Evolutionary conservation across 2,329 filamentous ascomycete species (phyloP).

Genomic region (Botryotinia globosa): DNA sequence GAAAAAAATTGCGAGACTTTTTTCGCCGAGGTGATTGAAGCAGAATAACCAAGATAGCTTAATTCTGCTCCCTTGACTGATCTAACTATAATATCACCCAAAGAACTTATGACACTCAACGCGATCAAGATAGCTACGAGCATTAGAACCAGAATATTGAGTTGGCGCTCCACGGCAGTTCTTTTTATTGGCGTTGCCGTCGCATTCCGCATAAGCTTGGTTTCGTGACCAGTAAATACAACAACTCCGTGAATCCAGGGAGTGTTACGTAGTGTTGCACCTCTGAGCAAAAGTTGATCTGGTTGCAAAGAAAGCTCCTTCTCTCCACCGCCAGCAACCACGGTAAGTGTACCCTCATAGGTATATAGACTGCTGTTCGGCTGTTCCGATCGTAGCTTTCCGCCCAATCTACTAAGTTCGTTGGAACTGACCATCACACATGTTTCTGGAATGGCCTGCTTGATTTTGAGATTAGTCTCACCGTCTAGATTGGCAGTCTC

Average conservation of each 20-base stretch:
- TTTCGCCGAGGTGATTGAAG: slow-evolving; percentile 51
- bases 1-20: slow-evolving; percentile 81
- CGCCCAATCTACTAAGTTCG: slow-evolving; percentile 81
- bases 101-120: slow-evolving; percentile 84
- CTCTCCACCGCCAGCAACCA: slow-evolving; percentile 86
- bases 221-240: slow-evolving; percentile 96
- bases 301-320: slow-evolving; percentile 87
- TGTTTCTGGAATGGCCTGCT: slow-evolving; percentile 94
- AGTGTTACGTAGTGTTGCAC: slow-evolving; percentile 91
- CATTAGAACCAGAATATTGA: slow-evolving; percentile 90
- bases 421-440: slow-evolving; percentile 79
- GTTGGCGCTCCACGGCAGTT: slow-evolving; percentile 89
- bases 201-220: slow-evolving; percentile 97
- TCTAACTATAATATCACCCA: slow-evolving; percentile 83
- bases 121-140: slow-evolving; percentile 79
- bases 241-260: slow-evolving; percentile 96
- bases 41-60: slow-evolving; percentile 67
- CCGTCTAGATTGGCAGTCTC: slow-evolving; percentile 97
- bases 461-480: slow-evolving; percentile 98
- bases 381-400: slow-evolving; percentile 88
- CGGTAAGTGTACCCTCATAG: slow-evolving; percentile 92
- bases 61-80: slow-evolving; percentile 61
- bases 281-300: slow-evolving; percentile 88
- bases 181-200: slow-evolving; percentile 97
- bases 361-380: slow-evolving; percentile 98